Evolutionary conservation across 345 rosid species (phyloP).

Genomic region (Populus pruinosa): DNA sequence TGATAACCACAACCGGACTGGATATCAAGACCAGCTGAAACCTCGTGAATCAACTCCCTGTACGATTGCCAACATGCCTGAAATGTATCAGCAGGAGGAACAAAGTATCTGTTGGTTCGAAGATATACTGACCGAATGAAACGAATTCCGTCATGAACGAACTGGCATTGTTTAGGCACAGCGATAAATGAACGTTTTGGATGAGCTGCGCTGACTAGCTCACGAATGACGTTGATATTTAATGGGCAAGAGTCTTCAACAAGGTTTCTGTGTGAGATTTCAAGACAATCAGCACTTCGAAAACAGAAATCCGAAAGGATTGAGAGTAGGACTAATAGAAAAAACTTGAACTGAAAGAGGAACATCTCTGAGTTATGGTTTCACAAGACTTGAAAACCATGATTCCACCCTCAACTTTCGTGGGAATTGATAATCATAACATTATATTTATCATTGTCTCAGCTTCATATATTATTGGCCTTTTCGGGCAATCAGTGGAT

Average conservation of each 20-base stretch:
- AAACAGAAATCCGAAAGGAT: neutral
- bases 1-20: conserved; percentile 25
- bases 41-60: conserved; percentile 10
- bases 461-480: neutral
- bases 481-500: conserved; percentile 4
- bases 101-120: conserved; percentile 18
- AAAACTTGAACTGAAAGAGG: neutral
- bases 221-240: conserved; percentile 20
- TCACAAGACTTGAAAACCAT: conserved; percentile 5
- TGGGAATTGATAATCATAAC: neutral
- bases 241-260: conserved; percentile 27
- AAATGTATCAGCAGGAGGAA: conserved; percentile 24
- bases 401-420: neutral
- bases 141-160: conserved; percentile 22
- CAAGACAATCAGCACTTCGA: neutral
- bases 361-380: conserved; percentile 14
- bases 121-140: conserved; percentile 37
- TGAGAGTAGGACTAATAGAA: conserved; percentile 3
- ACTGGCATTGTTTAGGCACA: conserved; percentile 14
- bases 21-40: conserved; percentile 26
- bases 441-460: neutral
- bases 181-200: conserved; percentile 10
- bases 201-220: conserved; percentile 4
- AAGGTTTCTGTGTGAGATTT: neutral
- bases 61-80: conserved; percentile 32